A percentile compares a stretch with the other conserved stretches of the same genome.
Conservation (phyloP, 495 filamentous ascomycete species). For the Wilcoxina mikolae region DNA sequence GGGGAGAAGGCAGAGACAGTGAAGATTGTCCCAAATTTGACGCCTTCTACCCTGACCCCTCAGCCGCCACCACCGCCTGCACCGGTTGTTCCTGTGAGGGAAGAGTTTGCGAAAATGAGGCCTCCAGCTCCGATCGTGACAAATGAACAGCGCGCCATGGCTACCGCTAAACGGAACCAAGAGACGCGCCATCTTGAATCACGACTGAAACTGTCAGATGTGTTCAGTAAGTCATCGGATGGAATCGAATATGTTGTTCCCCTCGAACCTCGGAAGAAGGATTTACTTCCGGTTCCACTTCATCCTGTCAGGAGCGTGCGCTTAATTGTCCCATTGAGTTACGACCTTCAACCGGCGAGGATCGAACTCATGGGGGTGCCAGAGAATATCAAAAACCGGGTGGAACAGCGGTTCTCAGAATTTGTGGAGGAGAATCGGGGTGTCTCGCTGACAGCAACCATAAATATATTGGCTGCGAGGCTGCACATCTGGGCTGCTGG, state of each 20-base stretch:
- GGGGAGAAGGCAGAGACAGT: constrained; percentile 62
- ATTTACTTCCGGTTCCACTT: constrained; percentile 47
- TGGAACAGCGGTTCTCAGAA: constrained; percentile 51
- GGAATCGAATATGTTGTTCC: constrained; percentile 57
- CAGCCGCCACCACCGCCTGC: constrained; percentile 11
- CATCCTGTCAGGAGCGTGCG: constrained; percentile 49
- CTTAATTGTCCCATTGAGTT: constrained; percentile 55
- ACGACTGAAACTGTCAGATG: constrained; percentile 51
- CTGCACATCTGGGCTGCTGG: constrained; percentile 49
- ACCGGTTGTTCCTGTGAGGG: constrained; percentile 29
- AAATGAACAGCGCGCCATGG: constrained; percentile 42
- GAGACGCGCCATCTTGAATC: constrained; percentile 66
- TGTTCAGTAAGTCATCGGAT: constrained; percentile 57
- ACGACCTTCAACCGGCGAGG: constrained; percentile 54
- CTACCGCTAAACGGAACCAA: constrained; percentile 46
- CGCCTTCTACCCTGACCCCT: neutral
- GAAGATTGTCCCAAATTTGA: constrained; percentile 53
- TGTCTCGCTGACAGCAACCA: constrained; percentile 52
- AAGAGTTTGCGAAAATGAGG: neutral
- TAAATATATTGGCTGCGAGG: constrained; percentile 67
- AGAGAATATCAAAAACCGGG: constrained; percentile 41
- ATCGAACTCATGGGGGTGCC: constrained; percentile 52
- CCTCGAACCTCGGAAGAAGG: constrained; percentile 49
- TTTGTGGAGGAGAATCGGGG: constrained; percentile 43
- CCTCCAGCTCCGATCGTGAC: constrained; percentile 31